Evolutionary conservation across 169 alveolate species (phyloP).

Genomic region (Plasmodium gonderi): DNA sequence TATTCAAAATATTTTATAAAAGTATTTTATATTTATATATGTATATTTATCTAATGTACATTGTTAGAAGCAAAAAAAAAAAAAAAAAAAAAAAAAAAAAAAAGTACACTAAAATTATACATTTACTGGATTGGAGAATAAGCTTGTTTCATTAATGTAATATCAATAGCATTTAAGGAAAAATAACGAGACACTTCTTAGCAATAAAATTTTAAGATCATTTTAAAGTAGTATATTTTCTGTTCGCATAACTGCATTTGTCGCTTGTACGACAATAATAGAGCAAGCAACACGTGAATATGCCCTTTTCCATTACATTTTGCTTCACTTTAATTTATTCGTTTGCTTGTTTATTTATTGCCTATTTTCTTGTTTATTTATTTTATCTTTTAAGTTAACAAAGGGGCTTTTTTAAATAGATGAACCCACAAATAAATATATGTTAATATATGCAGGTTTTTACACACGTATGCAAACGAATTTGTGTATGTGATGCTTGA

Average conservation of each 20-base stretch:
- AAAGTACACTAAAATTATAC: background rate
- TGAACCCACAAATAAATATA: background rate
- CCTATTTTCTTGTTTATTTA: too few species aligned
- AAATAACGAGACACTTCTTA: background rate
- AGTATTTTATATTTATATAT: background rate
- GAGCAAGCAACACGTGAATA: background rate
- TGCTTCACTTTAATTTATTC: background rate
- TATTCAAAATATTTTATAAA: background rate
- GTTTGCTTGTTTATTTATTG: too few species aligned
- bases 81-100: background rate
- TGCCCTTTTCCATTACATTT: background rate
- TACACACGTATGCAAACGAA: background rate
- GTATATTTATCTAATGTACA: background rate
- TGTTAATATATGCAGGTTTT: background rate
- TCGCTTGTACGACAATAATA: background rate
- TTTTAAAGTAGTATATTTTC: conserved; percentile 17
- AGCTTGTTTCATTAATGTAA: background rate
- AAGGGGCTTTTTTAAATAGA: background rate
- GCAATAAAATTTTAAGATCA: background rate
- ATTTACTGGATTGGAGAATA: background rate
- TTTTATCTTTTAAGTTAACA: too few species aligned
- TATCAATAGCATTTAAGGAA: conserved; percentile 1
- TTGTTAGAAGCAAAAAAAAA: background rate
- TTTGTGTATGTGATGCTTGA: background rate
- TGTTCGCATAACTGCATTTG: background rate